Evolutionary conservation across 176 grass and related monocot genomes (phyloP).

Genomic region (Cocos nucifera): DNA sequence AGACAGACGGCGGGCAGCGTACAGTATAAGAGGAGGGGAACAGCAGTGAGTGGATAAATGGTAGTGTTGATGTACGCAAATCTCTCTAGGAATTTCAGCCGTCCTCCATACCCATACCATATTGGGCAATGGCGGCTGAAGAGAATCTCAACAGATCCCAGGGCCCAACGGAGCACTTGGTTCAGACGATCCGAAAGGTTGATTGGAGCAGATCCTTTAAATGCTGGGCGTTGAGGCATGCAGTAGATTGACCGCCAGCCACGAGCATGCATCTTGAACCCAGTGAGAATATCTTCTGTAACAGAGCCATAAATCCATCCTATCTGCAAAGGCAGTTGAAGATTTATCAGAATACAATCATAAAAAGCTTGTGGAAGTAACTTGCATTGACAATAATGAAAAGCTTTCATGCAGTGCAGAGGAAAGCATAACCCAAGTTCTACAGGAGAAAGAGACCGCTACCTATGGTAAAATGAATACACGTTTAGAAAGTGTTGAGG

Average conservation of each 20-base stretch:
- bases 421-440: too few species aligned
- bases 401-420: too few species aligned
- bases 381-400: too few species aligned
- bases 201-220: constrained; percentile 17
- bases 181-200: constrained; percentile 12
- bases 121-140: constrained; percentile 14
- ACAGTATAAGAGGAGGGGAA: constrained; percentile 9
- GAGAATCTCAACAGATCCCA: constrained; percentile 15
- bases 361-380: too few species aligned
- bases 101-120: constrained; percentile 10
- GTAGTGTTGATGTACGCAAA: constrained; percentile 15
- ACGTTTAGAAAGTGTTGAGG: too few species aligned
- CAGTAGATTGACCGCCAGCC: constrained; percentile 16
- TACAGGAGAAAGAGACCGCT: too few species aligned
- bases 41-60: constrained; percentile 5
- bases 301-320: constrained; percentile 11
- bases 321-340: not conserved
- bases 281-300: constrained; percentile 1
- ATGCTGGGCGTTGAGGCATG: constrained; percentile 12
- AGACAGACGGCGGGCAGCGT: constrained; percentile 12
- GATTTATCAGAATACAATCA: too few species aligned
- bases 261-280: constrained; percentile 14
- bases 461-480: too few species aligned
- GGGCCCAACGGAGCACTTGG: constrained; percentile 17
- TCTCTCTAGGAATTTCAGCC: constrained; percentile 12